These are phyloP conservation scores for Solanum infundibuliforme DNA, from an alignment of 257 asterid genomes.

Conservation along the genomic window DNA sequence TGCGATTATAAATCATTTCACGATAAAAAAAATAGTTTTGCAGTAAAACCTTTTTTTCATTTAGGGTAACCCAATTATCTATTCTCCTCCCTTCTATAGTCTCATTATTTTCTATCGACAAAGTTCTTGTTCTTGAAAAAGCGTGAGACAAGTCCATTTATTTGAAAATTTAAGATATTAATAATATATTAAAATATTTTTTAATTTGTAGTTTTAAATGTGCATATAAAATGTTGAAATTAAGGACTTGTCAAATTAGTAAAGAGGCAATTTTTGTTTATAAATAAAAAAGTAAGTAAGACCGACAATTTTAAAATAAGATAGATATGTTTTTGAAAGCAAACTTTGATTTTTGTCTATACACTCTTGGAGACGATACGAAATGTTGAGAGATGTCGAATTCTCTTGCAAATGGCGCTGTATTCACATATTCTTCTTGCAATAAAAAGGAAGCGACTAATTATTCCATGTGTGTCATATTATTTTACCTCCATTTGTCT, in stretches of 20 bases:
- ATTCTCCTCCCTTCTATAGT: not conserved
- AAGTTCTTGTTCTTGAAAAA: not conserved
- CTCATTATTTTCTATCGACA: not conserved
- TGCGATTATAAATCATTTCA: not conserved
- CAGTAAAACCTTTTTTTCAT: too few relatives aligned
- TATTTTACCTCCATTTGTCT: too few relatives aligned
- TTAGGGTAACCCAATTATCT: too few relatives aligned
- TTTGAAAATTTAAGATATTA: not conserved
- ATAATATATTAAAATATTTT: too few relatives aligned
- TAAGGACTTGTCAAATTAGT: not conserved
- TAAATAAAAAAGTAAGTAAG: not conserved
- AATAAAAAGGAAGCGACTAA: not conserved
- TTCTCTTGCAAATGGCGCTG: not conserved
- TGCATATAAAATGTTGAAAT: not conserved
- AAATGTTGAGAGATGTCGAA: not conserved
- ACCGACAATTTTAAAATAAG: too few relatives aligned
- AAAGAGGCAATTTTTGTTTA: not conserved
- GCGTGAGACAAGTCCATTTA: not conserved
- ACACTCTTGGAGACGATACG: not conserved
- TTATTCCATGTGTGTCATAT: not conserved
- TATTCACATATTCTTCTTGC: not conserved
- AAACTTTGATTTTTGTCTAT: not conserved
- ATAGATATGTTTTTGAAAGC: too few relatives aligned
- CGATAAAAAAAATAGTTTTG: too few relatives aligned
- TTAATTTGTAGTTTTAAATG: too few relatives aligned